phyloP scores from a whole-genome alignment of 2,329 filamentous ascomycete genomes.

The Hypoxylon sp. region DNA sequence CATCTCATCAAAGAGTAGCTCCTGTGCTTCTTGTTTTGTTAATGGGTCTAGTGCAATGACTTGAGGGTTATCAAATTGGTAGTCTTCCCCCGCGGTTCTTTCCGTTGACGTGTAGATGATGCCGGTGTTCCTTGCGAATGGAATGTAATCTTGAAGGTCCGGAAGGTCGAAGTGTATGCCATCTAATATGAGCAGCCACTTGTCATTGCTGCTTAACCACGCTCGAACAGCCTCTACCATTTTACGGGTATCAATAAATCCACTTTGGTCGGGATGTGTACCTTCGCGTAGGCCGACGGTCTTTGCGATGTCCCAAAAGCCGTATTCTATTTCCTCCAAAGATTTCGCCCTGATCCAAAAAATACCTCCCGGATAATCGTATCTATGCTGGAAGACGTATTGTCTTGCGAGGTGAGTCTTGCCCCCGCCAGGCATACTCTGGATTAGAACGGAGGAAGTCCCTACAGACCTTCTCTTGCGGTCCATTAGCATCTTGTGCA shows the following conservation, averaged over 20 bases:
- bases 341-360: constrained; percentile 75
- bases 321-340: constrained; percentile 64
- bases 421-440: constrained; percentile 70
- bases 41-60: constrained; percentile 64
- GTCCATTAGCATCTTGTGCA: constrained; percentile 69
- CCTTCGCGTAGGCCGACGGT: constrained; percentile 59
- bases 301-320: constrained; percentile 72
- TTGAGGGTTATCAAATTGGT: constrained; percentile 66
- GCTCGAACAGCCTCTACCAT: constrained; percentile 65
- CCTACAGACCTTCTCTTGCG: constrained; percentile 62
- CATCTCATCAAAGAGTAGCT: constrained; percentile 69
- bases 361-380: constrained; percentile 69
- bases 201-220: constrained; percentile 68
- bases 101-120: constrained; percentile 76
- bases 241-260: constrained; percentile 51
- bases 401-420: constrained; percentile 75
- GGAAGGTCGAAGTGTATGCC: constrained; percentile 69
- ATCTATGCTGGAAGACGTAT: constrained; percentile 69
- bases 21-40: constrained; percentile 64
- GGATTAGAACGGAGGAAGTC: constrained; percentile 70
- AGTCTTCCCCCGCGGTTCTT: constrained; percentile 61
- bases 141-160: constrained; percentile 68
- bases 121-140: constrained; percentile 67
- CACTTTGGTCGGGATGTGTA: constrained; percentile 50
- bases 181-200: constrained; percentile 74